These are phyloP conservation scores for Gastroboletus turbinatus DNA, from an alignment of 1,284 basidiomycete genomes.

Conservation along the genomic window DNA sequence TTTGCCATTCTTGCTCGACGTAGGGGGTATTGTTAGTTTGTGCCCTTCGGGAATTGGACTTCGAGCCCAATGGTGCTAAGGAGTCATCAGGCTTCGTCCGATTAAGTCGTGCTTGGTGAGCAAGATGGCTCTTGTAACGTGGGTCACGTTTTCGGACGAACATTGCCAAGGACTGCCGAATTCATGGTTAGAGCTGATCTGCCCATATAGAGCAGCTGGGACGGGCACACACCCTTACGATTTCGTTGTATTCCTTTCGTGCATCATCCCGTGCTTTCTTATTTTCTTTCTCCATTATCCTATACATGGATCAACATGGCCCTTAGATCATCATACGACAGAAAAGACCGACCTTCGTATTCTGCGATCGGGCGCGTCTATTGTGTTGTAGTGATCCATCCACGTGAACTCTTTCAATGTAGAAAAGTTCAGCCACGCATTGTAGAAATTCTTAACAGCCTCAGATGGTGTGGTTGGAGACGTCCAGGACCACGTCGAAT, in stretches of 20 bases:
- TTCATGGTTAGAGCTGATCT: background rate
- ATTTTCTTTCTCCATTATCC: constrained; percentile 96
- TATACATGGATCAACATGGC: constrained; percentile 26
- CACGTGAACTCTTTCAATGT: constrained; percentile 91
- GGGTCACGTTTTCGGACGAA: constrained; percentile 95
- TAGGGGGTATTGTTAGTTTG: constrained; percentile 40
- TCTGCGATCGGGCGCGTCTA: constrained; percentile 85
- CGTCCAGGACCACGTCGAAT: constrained; percentile 74
- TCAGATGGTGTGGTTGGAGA: constrained; percentile 41
- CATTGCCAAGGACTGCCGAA: constrained; percentile 68
- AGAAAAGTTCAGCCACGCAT: constrained; percentile 83
- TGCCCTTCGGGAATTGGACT: constrained; percentile 23
- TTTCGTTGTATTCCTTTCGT: constrained; percentile 91
- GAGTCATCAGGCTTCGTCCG: constrained; percentile 35
- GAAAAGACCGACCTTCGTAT: constrained; percentile 61
- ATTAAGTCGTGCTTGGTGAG: constrained; percentile 44
- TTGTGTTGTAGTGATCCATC: constrained; percentile 82
- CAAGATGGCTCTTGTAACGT: constrained; percentile 77
- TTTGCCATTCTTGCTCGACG: constrained; percentile 85
- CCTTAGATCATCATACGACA: background rate
- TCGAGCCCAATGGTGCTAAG: constrained; percentile 24
- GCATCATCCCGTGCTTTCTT: constrained; percentile 88
- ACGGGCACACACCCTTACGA: constrained; percentile 62
- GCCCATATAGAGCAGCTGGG: background rate
- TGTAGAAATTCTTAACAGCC: constrained; percentile 78